Evolutionary conservation across 75 land plant genomes (phyloP).

Genomic region (Chamaecyparis obtusa): DNA sequence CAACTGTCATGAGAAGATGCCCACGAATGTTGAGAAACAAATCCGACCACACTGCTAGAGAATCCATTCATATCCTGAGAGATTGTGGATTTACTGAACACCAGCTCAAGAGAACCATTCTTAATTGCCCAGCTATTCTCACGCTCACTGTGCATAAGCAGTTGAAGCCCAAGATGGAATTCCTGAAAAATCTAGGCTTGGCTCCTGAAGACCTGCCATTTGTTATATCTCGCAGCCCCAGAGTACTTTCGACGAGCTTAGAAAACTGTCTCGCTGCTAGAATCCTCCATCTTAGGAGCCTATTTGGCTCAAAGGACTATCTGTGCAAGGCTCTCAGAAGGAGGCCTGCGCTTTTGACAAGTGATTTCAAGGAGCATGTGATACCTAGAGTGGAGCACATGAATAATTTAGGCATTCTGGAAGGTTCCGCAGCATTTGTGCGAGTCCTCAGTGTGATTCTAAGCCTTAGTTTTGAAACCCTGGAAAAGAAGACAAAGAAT

Average conservation of each 20-base stretch:
- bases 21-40: background rate
- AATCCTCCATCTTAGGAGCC: slow-evolving; percentile 23
- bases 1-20: no score
- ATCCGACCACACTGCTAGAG: background rate
- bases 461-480: slow-evolving; percentile 20
- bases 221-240: slow-evolving; percentile 24
- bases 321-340: background rate
- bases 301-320: slow-evolving; percentile 9
- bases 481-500: slow-evolving; percentile 6
- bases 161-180: slow-evolving; percentile 3
- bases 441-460: background rate
- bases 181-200: slow-evolving; percentile 23
- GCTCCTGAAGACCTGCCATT: slow-evolving; percentile 6
- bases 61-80: background rate
- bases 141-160: no score
- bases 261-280: slow-evolving; percentile 6
- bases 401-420: no score
- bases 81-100: background rate
- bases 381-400: no score
- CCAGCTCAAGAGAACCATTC: background rate
- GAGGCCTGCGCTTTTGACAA: background rate
- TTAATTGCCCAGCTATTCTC: no score
- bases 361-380: background rate
- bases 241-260: background rate
- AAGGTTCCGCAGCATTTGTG: background rate